These are phyloP conservation scores for Passiflora organensis DNA, from an alignment of 345 rosid genomes.

Conservation along the genomic window DNA sequence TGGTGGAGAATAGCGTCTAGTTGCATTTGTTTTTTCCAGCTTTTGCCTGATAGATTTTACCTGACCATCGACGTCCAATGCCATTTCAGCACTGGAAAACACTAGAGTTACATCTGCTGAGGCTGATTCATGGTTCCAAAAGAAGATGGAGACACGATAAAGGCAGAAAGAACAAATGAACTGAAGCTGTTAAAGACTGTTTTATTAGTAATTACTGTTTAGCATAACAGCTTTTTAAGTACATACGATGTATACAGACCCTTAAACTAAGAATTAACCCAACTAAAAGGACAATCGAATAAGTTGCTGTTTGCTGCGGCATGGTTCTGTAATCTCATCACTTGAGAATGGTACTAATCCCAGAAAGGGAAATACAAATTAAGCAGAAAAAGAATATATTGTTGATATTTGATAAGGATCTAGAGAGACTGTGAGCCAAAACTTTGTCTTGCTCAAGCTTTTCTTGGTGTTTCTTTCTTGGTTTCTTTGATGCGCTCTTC, in stretches of 20 bases:
- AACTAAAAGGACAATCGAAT: not conserved
- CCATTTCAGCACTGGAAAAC: no score
- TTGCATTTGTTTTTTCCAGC: not conserved
- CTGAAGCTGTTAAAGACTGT: not conserved
- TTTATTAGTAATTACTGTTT: constrained; percentile 10
- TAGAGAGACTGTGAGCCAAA: constrained; percentile 14
- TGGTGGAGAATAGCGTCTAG: not conserved
- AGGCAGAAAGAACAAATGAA: not conserved
- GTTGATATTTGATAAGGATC: not conserved
- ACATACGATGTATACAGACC: constrained; percentile 17
- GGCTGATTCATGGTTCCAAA: not conserved
- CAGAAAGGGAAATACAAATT: not conserved
- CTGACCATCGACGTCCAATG: no score
- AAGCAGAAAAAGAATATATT: constrained; percentile 3
- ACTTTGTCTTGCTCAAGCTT: constrained; percentile 24
- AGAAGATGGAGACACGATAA: not conserved
- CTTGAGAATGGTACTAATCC: not conserved
- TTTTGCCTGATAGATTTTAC: not conserved
- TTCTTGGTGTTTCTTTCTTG: not conserved
- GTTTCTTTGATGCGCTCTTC: constrained; percentile 3
- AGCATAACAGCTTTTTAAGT: constrained; percentile 8
- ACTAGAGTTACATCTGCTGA: no score
- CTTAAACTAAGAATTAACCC: constrained; percentile 5
- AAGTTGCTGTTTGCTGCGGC: not conserved
- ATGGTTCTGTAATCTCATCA: not conserved